Base-by-base conservation (phyloP, 2,329 filamentous ascomycete species). In the Ambrosiella cleistominuta region DNA sequence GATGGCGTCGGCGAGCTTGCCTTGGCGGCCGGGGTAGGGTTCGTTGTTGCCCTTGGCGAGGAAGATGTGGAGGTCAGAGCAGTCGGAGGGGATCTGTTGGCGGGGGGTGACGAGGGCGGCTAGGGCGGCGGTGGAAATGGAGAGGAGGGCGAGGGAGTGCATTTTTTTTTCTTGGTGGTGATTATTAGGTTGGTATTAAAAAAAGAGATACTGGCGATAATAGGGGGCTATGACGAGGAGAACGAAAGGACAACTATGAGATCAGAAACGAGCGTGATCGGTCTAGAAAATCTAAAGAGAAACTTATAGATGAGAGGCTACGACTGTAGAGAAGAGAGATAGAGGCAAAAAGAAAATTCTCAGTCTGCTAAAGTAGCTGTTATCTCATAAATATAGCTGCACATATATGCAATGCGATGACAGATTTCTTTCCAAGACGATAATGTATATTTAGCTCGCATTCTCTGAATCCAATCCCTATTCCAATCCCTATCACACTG, bases 21-120 rank as follows among this genome's bases (percentile, higher is more conserved):
- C 63, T 61, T 67, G 65, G 1, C 64, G 64, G 7, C 66, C 66
- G 7, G 66, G 66, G 52, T 67, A 67, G 7, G 66, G 66, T 60
- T 68, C 65, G 35, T 65, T 66, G 60, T 65, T 66, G 36, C 65
- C 66, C 4, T 62, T 61, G 7, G 64, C 64, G 40, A 68, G 63
- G 58, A 67, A 67, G 53, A 68, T 49, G 62, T 66, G 66, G 1
- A 68, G 64, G n/a, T 64, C 61, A 13, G 63, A 62, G 63, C 66
- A 68, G 36, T 54, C 57, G 38, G 57, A 11, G 44, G 44, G n/a
- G 12, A 47, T 47, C 19, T 47, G 9, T 13, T 56, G 39, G 54
- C 42, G 54, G n/a, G 54, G 38, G 55, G 6, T 61, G 15, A 52
- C 3, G 36, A 39, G 40, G 7, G 54, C 27, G 44, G 44, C 44